Evolutionary conservation across 139 green algal genomes (phyloP), one percentile per base, ranked within the genome.

Genomic region (Chlorella vulgaris): DNA sequence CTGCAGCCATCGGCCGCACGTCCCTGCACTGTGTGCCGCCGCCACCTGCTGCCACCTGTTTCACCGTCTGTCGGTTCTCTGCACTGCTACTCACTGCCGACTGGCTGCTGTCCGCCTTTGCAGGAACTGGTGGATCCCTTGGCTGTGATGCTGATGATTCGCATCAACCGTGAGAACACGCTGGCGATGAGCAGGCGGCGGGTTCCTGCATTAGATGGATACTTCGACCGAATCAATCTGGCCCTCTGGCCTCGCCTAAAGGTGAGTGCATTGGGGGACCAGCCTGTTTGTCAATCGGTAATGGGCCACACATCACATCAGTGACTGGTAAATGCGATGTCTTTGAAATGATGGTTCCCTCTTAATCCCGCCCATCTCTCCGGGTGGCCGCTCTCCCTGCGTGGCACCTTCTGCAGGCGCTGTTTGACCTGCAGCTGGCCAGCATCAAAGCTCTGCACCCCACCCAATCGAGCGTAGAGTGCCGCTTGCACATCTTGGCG

Each of bases 181-280:
- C 83, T 94, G 62, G 81, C 91, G 47, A 98, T 99, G 93, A 78
- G 74, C 8, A 80, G 84, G 43, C 88, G 90, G 8, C 81, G 92
- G 38, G 86, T 97, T 28, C 94, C 96, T 28, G 94, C 89, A 65
- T 85, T 99, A 77, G 96, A 99, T 79, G 87, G 89, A 69, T 96
- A 98, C 90, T 90, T 98, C 29, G 96, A 99, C 91, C 69, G 93
- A 3, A 79, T 98, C 81, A 95, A 98, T 82, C 86, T 99, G 71
- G 33, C 94, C 75, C 86, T 98, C 42, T 99, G 96, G 96, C 96
- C 96, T 13, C 86, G 92, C 38, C 92, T 99, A 88, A 99, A 98
- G 95, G 90, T 91, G 26, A 2, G 80, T 7, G n/a, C n/a, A n/a
- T n/a, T n/a, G n/a, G n/a, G n/a, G n/a, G n/a, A n/a, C n/a, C n/a